These are phyloP conservation scores for Panellus pusillus DNA, from an alignment of 768 basidiomycete species.

Conservation along the genomic window DNA sequence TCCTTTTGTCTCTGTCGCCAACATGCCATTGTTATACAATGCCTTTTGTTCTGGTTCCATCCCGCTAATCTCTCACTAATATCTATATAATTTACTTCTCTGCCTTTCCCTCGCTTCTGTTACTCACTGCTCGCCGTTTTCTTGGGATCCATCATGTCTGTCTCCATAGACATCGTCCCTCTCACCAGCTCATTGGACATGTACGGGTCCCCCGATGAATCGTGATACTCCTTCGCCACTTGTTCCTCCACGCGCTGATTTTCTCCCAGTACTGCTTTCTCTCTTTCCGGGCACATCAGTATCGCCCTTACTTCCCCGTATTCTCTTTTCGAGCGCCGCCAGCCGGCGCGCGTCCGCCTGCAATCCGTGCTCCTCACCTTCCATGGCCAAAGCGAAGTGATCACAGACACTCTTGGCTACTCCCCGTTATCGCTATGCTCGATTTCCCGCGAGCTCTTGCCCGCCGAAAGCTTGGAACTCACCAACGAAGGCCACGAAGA, in stretches of 20 bases:
- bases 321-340: constrained; percentile 56
- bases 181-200: constrained; percentile 59
- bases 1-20: constrained; percentile 7
- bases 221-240: constrained; percentile 41
- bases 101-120: constrained; percentile 11
- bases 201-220: constrained; percentile 65
- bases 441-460: constrained; percentile 61
- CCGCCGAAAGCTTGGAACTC: constrained; percentile 56
- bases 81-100: constrained; percentile 26
- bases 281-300: constrained; percentile 79
- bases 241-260: background rate
- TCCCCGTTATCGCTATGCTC: constrained; percentile 66
- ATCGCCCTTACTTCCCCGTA: constrained; percentile 60
- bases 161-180: constrained; percentile 65
- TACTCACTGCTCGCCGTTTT: constrained; percentile 29
- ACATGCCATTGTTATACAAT: constrained; percentile 14
- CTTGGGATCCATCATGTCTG: constrained; percentile 62
- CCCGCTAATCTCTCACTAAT: constrained; percentile 14
- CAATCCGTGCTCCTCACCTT: constrained; percentile 75
- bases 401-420: constrained; percentile 67
- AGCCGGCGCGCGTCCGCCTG: constrained; percentile 53
- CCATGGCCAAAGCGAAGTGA: constrained; percentile 82
- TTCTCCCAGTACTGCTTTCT: constrained; percentile 71
- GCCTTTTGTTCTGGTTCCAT: constrained; percentile 29
- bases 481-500: constrained; percentile 66